Conservation (phyloP, 2,329 filamentous ascomycete genomes). For the Delphinella strobiligena region DNA sequence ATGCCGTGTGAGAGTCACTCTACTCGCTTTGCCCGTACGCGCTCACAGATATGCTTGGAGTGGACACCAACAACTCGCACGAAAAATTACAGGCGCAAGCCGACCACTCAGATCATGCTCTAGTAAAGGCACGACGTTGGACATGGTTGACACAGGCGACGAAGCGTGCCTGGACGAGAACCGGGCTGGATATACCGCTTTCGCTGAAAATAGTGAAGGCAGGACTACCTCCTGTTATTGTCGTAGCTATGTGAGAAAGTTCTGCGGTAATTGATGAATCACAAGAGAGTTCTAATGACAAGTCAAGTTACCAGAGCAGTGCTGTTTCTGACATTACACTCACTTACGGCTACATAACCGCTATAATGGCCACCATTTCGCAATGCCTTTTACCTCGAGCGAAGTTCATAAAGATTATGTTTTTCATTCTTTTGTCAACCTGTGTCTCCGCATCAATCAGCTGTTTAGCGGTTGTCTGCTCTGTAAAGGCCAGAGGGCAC, state of each 20-base stretch:
- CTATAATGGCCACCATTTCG: not conserved
- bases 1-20: no score
- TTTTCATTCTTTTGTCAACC: not conserved
- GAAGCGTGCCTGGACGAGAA: no score
- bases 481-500: not conserved
- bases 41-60: no score
- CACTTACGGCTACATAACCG: not conserved
- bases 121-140: no score
- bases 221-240: not conserved
- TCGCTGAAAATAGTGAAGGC: not conserved
- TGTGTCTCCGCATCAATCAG: not conserved
- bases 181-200: no score
- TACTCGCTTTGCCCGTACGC: no score
- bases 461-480: not conserved
- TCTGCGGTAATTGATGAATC: not conserved
- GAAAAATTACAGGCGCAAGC: no score
- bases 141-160: no score
- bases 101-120: no score
- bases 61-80: no score
- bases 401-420: not conserved
- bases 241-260: not conserved
- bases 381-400: not conserved
- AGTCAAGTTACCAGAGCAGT: not conserved
- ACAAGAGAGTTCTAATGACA: not conserved
- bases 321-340: not conserved